Evolutionary conservation across 306 rosid genomes (phyloP).

Genomic region (Quercus suber): DNA sequence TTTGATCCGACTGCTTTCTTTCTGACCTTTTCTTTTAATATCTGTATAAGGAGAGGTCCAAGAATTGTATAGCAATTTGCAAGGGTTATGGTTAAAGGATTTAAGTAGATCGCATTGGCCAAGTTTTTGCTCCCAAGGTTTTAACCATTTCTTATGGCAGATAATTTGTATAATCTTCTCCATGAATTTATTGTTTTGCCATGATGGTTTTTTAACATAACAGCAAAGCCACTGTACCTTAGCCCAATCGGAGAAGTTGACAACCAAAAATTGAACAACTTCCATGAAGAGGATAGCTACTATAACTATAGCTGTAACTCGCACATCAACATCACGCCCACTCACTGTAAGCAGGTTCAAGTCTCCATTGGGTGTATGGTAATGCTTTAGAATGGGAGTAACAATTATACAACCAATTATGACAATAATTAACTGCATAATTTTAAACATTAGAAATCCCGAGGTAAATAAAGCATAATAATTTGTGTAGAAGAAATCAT

Average conservation of each 20-base stretch:
- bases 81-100: not conserved
- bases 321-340: not conserved
- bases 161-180: not conserved
- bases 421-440: not conserved
- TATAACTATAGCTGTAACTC: not conserved
- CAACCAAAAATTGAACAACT: not conserved
- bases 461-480: not conserved
- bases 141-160: not conserved
- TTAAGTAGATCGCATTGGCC: not conserved
- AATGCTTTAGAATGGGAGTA: not conserved
- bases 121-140: not conserved
- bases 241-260: not conserved
- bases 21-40: not conserved
- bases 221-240: not conserved
- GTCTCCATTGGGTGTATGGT: not conserved
- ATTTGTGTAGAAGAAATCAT: not conserved
- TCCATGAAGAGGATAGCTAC: not conserved
- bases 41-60: not conserved
- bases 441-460: not conserved
- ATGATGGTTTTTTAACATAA: not conserved
- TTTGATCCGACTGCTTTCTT: not conserved
- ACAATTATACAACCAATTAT: not conserved
- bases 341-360: too few species aligned
- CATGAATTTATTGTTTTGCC: not conserved
- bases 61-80: not conserved